Evolutionary conservation across 2,329 filamentous ascomycete species (phyloP).

Genomic region (Chaetoscypha palmicola): DNA sequence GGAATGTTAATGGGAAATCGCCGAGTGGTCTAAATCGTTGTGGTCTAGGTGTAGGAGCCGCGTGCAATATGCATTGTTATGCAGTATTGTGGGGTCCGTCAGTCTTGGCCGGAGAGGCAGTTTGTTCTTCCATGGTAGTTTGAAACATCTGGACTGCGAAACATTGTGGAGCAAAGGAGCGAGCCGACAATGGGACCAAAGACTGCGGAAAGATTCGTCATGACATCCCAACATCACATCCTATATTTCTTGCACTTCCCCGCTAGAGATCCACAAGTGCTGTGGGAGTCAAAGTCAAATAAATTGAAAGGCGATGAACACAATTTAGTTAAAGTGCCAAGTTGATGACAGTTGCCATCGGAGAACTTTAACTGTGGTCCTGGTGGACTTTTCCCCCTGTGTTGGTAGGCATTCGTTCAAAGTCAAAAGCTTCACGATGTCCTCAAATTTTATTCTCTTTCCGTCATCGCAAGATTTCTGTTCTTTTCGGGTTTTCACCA

Average conservation of each 20-base stretch:
- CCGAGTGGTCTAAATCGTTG: no score
- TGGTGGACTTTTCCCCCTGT: no score
- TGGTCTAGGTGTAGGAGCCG: no score
- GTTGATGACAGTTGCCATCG: no score
- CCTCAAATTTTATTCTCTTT: background rate
- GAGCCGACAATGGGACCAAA: background rate
- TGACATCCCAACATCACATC: background rate
- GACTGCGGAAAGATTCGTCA: no score
- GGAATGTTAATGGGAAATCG: no score
- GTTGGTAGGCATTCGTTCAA: no score
- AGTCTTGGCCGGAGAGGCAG: no score
- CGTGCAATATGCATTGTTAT: no score
- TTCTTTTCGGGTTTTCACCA: background rate
- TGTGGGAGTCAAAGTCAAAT: constrained; percentile 4
- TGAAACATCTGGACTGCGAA: constrained; percentile 5
- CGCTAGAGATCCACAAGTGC: constrained; percentile 4
- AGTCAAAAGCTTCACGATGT: background rate
- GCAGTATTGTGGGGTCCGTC: no score
- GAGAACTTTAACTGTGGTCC: no score
- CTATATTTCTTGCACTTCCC: constrained; percentile 1
- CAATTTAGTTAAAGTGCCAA: background rate
- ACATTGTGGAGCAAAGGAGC: background rate
- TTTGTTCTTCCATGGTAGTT: no score
- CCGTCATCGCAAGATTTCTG: constrained; percentile 1
- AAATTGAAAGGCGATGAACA: constrained; percentile 5